Base-by-base conservation (phyloP, 352 stramenopile genomes). In the Phytophthora pisi region DNA sequence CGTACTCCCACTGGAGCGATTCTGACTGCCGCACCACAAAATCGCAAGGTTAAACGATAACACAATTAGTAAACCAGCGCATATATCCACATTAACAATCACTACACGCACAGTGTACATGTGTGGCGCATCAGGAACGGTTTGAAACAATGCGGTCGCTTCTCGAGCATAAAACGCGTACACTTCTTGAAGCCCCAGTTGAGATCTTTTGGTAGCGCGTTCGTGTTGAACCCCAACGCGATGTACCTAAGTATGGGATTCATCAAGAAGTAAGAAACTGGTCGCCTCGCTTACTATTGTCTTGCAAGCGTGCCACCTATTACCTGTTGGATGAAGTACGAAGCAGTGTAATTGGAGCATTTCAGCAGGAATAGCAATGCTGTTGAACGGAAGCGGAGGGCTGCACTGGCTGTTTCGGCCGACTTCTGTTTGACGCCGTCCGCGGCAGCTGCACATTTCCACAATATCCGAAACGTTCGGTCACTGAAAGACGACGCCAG, bases 281-380 rank as follows among this genome's bases (percentile, higher is more conserved):
- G 18, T 26, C 18, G 18, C 9, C 28, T 26, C 6, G 11, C n/a
- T 28, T 7, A 9, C 4, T 34, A 30, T 28, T 51, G 20, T 24
- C 24, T 0, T 15, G 42, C 30, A 34, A 34, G 18, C 18, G 26
- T 15, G 15, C 15, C 24, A 61, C 47, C 16, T 18, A 20, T 20
- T 20, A 79, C 72, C 78, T 92, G 86, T 40, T 92, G 82, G 26
- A 91, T 78, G 62, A 82, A 77, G 30, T 92, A 91, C 20, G 67
- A 43, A 4, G 75, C 64, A 20, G 74, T 77, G 55, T 95, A 95
- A 8, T 68, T 87, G 10, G 84, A 73, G 38, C 86, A 93, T 61
- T 89, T 88, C 10, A 84, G 51, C 77, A 93, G 78, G 50, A 89
- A 91, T 23, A 68, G 70, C 31, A 93, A 61, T 3, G 83, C 84